Percentiles rank a stretch among this genome's conserved stretches.
phyloP scores from a whole-genome alignment of 2,329 filamentous ascomycete genomes.

The Ceratocystis huliohia region DNA sequence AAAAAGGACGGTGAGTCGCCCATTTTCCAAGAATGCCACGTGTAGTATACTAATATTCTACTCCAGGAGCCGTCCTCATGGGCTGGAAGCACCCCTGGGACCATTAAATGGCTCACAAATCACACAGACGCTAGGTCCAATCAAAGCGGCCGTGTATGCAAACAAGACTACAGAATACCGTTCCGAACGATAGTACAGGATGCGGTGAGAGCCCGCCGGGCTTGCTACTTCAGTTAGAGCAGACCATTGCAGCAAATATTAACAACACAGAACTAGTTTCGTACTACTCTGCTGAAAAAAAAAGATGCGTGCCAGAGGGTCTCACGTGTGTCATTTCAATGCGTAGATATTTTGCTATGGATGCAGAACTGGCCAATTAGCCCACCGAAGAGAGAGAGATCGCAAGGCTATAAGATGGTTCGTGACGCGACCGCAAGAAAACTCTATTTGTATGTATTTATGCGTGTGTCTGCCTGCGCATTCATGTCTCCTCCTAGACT shows the following conservation, averaged over 20 bases:
- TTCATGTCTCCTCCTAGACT: too few relatives aligned
- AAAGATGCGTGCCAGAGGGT: not conserved
- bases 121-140: not conserved
- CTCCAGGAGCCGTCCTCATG: conserved; percentile 57
- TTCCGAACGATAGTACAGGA: not conserved
- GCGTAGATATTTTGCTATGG: not conserved
- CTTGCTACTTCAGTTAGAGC: conserved; percentile 9
- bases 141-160: not conserved
- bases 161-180: not conserved
- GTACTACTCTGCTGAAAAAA: not conserved
- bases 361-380: too few relatives aligned
- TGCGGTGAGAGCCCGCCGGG: not conserved
- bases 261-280: not conserved
- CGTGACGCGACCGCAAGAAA: too few relatives aligned
- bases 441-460: too few relatives aligned
- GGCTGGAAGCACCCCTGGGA: conserved; percentile 97
- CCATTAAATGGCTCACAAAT: conserved; percentile 45
- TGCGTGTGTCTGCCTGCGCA: too few relatives aligned
- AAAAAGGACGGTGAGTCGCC: conserved; percentile 68
- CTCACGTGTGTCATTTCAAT: not conserved
- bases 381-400: too few relatives aligned
- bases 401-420: too few relatives aligned
- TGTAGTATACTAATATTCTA: conserved; percentile 20
- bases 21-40: not conserved
- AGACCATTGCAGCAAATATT: not conserved